Evolutionary conservation across 2,329 filamentous ascomycete species (phyloP).

Genomic region (Sphaceloma murrayae): DNA sequence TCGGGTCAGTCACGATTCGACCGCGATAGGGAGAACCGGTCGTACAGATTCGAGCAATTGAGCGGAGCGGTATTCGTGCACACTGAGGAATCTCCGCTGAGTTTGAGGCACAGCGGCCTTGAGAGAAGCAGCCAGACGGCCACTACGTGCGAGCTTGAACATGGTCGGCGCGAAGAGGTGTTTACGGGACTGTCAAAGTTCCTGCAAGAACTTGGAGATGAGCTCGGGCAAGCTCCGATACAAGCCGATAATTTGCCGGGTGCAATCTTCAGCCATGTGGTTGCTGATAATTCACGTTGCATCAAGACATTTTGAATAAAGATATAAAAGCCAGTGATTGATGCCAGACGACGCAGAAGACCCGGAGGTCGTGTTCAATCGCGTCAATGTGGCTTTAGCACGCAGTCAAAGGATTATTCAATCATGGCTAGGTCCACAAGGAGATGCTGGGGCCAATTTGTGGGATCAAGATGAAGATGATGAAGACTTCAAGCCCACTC

Average conservation of each 20-base stretch:
- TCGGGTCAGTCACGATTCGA: slow-evolving; percentile 24
- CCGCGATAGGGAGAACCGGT: slow-evolving; percentile 14
- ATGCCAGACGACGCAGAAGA: slow-evolving; percentile 12
- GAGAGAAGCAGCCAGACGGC: slow-evolving; percentile 70
- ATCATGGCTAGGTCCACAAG: slow-evolving; percentile 46
- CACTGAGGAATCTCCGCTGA: slow-evolving; percentile 82
- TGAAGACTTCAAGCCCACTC: slow-evolving; percentile 44
- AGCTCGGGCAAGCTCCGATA: slow-evolving; percentile 13
- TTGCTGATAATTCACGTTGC: too few species aligned
- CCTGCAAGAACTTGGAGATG: slow-evolving; percentile 15
- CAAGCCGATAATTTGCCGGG: slow-evolving; percentile 11
- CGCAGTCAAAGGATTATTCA: slow-evolving; percentile 45
- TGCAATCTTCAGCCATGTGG: too few species aligned
- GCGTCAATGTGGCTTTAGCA: slow-evolving; percentile 44
- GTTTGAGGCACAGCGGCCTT: slow-evolving; percentile 53
- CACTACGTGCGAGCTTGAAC: slow-evolving; percentile 80
- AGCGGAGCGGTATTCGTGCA: slow-evolving; percentile 96
- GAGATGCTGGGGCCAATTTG: slow-evolving; percentile 33
- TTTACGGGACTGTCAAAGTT: slow-evolving; percentile 13
- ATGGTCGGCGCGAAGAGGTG: slow-evolving; percentile 39
- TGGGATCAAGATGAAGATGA: slow-evolving; percentile 44
- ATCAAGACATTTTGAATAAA: too few species aligned
- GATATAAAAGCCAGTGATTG: too few species aligned
- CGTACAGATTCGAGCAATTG: slow-evolving; percentile 66
- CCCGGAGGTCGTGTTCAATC: slow-evolving; percentile 48